Evolutionary conservation across 768 basidiomycete genomes (phyloP).

Genomic region (Auriscalpium orientale): DNA sequence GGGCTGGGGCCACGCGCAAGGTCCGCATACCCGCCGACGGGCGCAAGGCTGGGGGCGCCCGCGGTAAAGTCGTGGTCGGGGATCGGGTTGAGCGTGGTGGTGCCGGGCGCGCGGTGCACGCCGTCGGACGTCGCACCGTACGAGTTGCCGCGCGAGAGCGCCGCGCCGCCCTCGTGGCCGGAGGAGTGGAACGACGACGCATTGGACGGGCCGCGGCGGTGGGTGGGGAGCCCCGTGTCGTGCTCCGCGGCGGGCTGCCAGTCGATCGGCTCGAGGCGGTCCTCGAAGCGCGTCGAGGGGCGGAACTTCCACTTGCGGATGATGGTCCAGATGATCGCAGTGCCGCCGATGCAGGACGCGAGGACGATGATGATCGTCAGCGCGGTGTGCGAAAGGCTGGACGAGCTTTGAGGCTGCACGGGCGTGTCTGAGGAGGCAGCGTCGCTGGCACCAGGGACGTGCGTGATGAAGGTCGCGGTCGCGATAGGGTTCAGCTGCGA

Average conservation of each 20-base stretch:
- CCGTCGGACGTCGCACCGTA: constrained; percentile 25
- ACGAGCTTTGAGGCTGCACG: constrained; percentile 29
- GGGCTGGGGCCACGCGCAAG: constrained; percentile 69
- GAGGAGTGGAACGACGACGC: constrained; percentile 67
- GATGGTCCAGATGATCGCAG: constrained; percentile 77
- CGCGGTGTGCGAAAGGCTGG: constrained; percentile 36
- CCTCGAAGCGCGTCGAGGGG: constrained; percentile 72
- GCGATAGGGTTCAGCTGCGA: constrained; percentile 15
- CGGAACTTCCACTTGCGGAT: constrained; percentile 91
- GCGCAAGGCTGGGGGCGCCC: constrained; percentile 45
- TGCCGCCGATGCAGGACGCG: constrained; percentile 58
- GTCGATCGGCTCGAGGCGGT: constrained; percentile 81
- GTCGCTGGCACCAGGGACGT: constrained; percentile 13
- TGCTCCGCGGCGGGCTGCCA: constrained; percentile 61
- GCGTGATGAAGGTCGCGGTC: constrained; percentile 15
- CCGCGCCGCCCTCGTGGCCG: constrained; percentile 19
- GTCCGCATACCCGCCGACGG: constrained; percentile 78
- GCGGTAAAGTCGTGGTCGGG: constrained; percentile 77
- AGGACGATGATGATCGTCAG: constrained; percentile 62
- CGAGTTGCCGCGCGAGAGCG: constrained; percentile 3
- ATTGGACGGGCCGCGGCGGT: constrained; percentile 48
- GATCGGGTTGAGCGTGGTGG: constrained; percentile 32
- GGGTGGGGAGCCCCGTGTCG: constrained; percentile 36
- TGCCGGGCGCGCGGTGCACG: constrained; percentile 15
- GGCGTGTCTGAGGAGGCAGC: constrained; percentile 20